Conservation (phyloP, 2,329 filamentous ascomycete species). For the Metarhizium sp. region DNA sequence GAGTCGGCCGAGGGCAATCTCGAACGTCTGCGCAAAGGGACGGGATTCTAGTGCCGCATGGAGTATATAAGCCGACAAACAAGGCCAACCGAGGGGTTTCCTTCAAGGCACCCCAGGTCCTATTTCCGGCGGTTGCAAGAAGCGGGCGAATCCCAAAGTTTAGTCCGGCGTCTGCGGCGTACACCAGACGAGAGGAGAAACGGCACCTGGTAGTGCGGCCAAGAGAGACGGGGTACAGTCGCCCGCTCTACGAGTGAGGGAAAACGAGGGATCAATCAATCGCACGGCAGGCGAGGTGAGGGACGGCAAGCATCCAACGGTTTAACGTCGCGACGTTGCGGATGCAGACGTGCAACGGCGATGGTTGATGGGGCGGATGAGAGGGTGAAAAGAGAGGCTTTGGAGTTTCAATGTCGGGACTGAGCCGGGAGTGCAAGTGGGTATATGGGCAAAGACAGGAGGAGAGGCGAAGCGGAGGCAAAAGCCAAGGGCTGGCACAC, state of each 20-base stretch:
- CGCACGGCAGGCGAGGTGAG: neutral
- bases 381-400: constrained; percentile 1
- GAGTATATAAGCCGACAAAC: neutral
- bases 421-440: constrained; percentile 9
- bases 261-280: neutral
- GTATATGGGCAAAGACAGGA: constrained; percentile 2
- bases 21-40: neutral
- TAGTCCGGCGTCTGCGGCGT: neutral
- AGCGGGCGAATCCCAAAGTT: neutral
- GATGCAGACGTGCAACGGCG: too few species aligned
- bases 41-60: constrained; percentile 1
- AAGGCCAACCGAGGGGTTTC: neutral
- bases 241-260: neutral
- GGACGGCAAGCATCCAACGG: neutral
- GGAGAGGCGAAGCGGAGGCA: neutral
- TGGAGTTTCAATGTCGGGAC: neutral
- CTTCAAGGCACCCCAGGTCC: neutral
- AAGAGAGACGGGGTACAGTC: neutral
- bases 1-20: neutral
- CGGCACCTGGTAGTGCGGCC: too few species aligned
- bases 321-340: neutral
- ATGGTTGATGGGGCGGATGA: neutral
- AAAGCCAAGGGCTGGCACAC: too few species aligned
- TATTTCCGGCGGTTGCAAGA: neutral
- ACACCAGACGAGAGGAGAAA: neutral